Evolutionary conservation across 306 rosid species (phyloP), one percentile per base, ranked within the genome.

Genomic region (Lathyrus aphaca): DNA sequence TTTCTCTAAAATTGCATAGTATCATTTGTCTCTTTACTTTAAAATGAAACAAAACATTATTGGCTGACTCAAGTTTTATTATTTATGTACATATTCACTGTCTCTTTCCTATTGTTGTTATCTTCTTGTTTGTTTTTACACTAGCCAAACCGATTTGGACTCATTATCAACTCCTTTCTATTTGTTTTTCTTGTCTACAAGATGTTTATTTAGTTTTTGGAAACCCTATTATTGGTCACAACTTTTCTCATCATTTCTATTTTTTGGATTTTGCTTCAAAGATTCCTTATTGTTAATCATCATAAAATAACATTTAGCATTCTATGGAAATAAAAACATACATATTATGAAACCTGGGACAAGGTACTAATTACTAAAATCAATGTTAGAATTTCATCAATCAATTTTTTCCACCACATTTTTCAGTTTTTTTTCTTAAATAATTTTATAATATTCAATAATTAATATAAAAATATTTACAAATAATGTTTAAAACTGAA

Each of bases 21-120:
- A 53, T 63, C 64, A 48, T 48, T 71, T 74, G 83, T 74, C 74
- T 29, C 70, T 38, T 59, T 82, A 48, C 82, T 69, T 77, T 39
- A 21, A 42, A 64, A 32, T 63, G 35, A 64, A 69, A 40, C 66
- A 73, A 53, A 65, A 42, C 61, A 77, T 46, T 8, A 68, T 13
- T 56, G 32, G 60, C 39, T 15, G 37, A 71, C 39, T 27, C 77
- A 16, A 30, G 38, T 18, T 18, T 40, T 42, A 6, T 40, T 37
- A 30, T 2, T 12, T 32, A 6, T 32, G 32, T 56, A 35, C 64
- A 48, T 46, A 61, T 42, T 5, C 3, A 72, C 10, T 61, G 79
- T 76, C 81, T 72, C 73, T 76, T 61, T 45, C 78, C 35, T 71
- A 55, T 71, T 69, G 74, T 59, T 44, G n/a, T 7, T 68, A 61